Conservation (phyloP, 257 asterid genomes). For the Capsicum chinense region DNA sequence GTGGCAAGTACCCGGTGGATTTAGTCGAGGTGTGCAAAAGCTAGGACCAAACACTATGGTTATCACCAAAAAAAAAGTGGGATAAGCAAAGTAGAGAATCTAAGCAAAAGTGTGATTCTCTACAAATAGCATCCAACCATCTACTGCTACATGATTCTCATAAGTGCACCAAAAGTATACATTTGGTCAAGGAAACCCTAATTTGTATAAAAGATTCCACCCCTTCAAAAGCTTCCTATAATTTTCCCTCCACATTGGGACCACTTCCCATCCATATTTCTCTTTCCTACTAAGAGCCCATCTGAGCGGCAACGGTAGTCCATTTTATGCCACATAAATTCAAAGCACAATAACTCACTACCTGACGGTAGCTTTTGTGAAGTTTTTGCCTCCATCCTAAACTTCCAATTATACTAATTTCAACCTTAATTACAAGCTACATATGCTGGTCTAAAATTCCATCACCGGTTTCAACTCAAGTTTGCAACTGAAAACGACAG, state of each 20-base stretch:
- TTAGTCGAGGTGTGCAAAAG: too few species aligned
- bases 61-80: not conserved
- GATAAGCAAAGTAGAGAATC: not conserved
- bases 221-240: conserved; percentile 5
- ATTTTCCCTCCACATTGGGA: not conserved
- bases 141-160: not conserved
- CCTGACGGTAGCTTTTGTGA: not conserved
- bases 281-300: not conserved
- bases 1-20: too few species aligned
- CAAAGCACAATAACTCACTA: conserved; percentile 3
- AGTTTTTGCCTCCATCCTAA: not conserved
- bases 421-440: conserved; percentile 7
- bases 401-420: not conserved
- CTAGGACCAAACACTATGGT: too few species aligned
- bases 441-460: conserved; percentile 18
- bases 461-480: not conserved
- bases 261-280: conserved; percentile 9
- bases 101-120: conserved; percentile 4
- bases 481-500: not conserved
- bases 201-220: not conserved
- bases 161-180: conserved; percentile 4
- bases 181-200: not conserved
- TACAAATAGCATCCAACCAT: conserved; percentile 2
- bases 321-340: conserved; percentile 6
- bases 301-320: not conserved